Evolutionary conservation across 1,139 yeast genomes (phyloP).

Genomic region (Yamadazyma dushanensis): DNA sequence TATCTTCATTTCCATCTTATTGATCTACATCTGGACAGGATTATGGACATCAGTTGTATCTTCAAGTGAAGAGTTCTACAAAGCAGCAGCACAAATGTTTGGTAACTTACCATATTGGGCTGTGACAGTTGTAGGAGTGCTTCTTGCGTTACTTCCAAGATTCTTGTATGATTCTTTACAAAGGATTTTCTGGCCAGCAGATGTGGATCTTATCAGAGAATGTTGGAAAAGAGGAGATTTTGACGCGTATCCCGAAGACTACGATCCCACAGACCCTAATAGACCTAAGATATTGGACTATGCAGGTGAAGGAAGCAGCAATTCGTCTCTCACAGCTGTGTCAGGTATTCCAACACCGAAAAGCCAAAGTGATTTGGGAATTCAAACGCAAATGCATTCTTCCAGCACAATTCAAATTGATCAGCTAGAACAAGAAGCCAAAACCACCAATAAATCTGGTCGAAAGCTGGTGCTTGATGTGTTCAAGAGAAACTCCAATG

Average conservation of each 20-base stretch:
- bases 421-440: constrained; percentile 1
- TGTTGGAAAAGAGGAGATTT: constrained; percentile 61
- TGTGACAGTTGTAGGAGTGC: constrained; percentile 66
- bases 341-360: constrained; percentile 6
- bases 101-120: constrained; percentile 83
- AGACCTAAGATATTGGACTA: constrained; percentile 36
- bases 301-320: constrained; percentile 18
- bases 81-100: constrained; percentile 72
- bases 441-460: not conserved
- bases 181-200: constrained; percentile 68
- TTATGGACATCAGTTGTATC: constrained; percentile 65
- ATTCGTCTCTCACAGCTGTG: constrained; percentile 7
- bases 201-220: constrained; percentile 85
- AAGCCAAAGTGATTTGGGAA: constrained; percentile 7
- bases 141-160: constrained; percentile 76
- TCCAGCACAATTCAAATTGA: constrained; percentile 16
- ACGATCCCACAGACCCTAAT: constrained; percentile 65
- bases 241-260: constrained; percentile 53
- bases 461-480: constrained; percentile 28
- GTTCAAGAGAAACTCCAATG: constrained; percentile 28
- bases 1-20: constrained; percentile 60
- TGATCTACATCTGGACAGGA: constrained; percentile 87
- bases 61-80: constrained; percentile 68
- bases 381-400: constrained; percentile 12
- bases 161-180: constrained; percentile 63